Evolutionary conservation across 2,329 filamentous ascomycete species (phyloP).

Genomic region (Cadophora luteo-olivacea): DNA sequence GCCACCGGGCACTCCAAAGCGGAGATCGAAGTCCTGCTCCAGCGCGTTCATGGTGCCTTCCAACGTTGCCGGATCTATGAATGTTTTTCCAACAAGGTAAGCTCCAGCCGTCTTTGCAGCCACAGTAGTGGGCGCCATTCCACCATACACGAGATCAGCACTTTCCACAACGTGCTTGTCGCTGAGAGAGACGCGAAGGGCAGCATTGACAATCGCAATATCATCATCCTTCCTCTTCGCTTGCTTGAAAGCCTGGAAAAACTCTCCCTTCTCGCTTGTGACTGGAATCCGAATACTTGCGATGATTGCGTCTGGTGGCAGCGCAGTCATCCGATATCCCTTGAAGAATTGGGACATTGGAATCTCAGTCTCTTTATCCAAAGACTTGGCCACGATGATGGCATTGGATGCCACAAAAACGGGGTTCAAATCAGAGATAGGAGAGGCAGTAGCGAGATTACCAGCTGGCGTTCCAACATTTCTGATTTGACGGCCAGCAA

Average conservation of each 20-base stretch:
- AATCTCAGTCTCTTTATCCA: slow-evolving; percentile 78
- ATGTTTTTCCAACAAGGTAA: slow-evolving; percentile 78
- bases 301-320: slow-evolving; percentile 83
- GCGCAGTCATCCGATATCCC: slow-evolving; percentile 84
- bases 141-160: slow-evolving; percentile 86
- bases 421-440: slow-evolving; percentile 95
- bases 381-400: slow-evolving; percentile 79
- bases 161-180: slow-evolving; percentile 73
- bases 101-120: slow-evolving; percentile 79
- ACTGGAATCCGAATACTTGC: slow-evolving; percentile 85
- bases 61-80: slow-evolving; percentile 81
- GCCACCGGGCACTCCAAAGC: slow-evolving; percentile 90
- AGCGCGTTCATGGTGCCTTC: slow-evolving; percentile 90
- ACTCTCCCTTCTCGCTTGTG: slow-evolving; percentile 77
- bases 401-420: slow-evolving; percentile 90
- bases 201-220: slow-evolving; percentile 94
- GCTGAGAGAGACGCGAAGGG: slow-evolving; percentile 76
- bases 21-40: slow-evolving; percentile 87
- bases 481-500: slow-evolving; percentile 91
- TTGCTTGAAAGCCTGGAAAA: slow-evolving; percentile 91
- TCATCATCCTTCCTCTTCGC: slow-evolving; percentile 97
- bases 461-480: slow-evolving; percentile 95
- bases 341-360: slow-evolving; percentile 93
- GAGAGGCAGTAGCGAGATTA: slow-evolving; percentile 90
- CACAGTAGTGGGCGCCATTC: slow-evolving; percentile 93